Conservation (phyloP, 495 filamentous ascomycete species). For the Hamigera avellanea region DNA sequence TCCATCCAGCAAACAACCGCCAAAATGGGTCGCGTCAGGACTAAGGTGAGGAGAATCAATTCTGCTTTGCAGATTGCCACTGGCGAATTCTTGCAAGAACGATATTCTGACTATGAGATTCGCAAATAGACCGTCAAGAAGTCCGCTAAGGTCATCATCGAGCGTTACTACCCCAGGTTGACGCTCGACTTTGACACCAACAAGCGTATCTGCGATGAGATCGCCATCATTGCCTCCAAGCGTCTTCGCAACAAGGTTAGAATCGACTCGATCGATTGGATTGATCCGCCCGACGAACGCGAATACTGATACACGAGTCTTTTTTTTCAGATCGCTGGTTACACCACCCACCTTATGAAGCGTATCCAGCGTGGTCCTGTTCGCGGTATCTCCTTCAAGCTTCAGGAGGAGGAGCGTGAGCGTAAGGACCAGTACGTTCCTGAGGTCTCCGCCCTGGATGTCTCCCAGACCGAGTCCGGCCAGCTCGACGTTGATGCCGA, state of each 20-base stretch:
- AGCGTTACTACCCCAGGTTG: slow-evolving; percentile 96
- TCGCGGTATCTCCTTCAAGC: slow-evolving; percentile 99
- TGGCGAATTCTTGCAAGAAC: not conserved
- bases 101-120: slow-evolving; percentile 8
- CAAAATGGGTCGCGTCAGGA: slow-evolving; percentile 95
- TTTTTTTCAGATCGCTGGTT: slow-evolving; percentile 75
- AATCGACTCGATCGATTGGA: not conserved
- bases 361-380: slow-evolving; percentile 98
- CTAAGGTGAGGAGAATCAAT: slow-evolving; percentile 42
- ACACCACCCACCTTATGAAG: slow-evolving; percentile 88
- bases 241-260: slow-evolving; percentile 93
- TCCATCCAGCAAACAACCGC: slow-evolving; percentile 42
- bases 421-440: slow-evolving; percentile 99
- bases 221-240: slow-evolving; percentile 98
- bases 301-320: slow-evolving; percentile 3
- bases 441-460: slow-evolving; percentile 96
- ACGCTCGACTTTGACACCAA: slow-evolving; percentile 99
- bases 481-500: slow-evolving; percentile 90
- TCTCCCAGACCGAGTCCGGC: slow-evolving; percentile 82
- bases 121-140: slow-evolving; percentile 83
- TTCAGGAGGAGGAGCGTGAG: slow-evolving; percentile 99
- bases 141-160: slow-evolving; percentile 99
- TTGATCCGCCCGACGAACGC: not conserved
- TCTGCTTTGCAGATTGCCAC: not conserved
- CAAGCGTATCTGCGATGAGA: slow-evolving; percentile 99